phyloP scores from a whole-genome alignment of 1,284 basidiomycete genomes.

The Melanopsichium pennsylvanicum region DNA sequence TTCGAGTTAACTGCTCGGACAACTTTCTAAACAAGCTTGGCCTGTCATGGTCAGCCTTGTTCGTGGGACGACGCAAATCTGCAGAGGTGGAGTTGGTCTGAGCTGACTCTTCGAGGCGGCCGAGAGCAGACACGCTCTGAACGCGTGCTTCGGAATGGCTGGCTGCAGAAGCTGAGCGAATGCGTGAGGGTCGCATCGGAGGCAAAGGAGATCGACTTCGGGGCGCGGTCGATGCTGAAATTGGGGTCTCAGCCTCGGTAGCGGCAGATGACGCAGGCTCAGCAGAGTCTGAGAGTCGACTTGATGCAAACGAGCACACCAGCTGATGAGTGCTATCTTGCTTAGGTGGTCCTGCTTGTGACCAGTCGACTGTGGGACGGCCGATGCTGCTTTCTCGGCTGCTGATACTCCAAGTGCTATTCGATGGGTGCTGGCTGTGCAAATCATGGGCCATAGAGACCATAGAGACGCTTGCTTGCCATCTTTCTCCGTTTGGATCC shows the following conservation, averaged over 20 bases:
- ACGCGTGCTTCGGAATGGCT: constrained; percentile 29
- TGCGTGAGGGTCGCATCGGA: constrained; percentile 7
- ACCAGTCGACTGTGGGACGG: not conserved
- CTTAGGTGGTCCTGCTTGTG: too few relatives aligned
- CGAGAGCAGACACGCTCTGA: constrained; percentile 33
- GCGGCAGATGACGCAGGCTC: too few relatives aligned
- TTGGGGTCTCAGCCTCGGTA: too few relatives aligned
- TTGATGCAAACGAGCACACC: too few relatives aligned
- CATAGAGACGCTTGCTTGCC: constrained; percentile 19
- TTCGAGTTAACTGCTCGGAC: constrained; percentile 28
- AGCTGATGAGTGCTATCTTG: too few relatives aligned
- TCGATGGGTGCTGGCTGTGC: not conserved
- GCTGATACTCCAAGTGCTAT: constrained; percentile 12
- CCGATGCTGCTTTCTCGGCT: constrained; percentile 20
- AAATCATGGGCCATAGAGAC: not conserved
- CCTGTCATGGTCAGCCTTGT: not conserved
- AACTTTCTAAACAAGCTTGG: constrained; percentile 34
- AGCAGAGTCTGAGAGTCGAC: too few relatives aligned
- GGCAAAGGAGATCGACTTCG: not conserved
- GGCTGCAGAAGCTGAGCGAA: constrained; percentile 28
- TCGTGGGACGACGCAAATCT: not conserved
- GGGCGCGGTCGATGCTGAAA: not conserved
- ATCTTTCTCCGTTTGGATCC: constrained; percentile 53
- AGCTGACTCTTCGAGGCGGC: constrained; percentile 13
- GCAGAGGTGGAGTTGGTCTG: too few relatives aligned